These are phyloP conservation scores for Prinsepia uniflora DNA, from an alignment of 306 rosid genomes.

Conservation along the genomic window DNA sequence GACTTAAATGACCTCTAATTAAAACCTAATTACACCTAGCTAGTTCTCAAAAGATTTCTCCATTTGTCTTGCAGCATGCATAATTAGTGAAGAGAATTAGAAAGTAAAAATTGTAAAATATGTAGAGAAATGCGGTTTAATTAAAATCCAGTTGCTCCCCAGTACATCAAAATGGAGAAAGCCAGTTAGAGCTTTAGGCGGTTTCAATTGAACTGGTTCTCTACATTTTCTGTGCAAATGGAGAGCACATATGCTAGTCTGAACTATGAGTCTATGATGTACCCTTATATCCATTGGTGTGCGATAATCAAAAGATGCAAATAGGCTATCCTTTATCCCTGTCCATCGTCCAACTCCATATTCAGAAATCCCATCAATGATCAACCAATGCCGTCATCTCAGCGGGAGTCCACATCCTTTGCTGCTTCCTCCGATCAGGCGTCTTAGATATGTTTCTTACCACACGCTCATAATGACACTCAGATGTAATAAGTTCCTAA, in stretches of 20 bases:
- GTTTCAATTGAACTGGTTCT: background rate
- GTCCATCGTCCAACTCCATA: conserved; percentile 98
- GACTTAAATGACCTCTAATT: too few relatives aligned
- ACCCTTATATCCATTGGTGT: conserved; percentile 98
- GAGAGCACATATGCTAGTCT: background rate
- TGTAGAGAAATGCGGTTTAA: too few relatives aligned
- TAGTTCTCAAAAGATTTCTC: conserved; percentile 76
- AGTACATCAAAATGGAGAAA: conserved; percentile 5
- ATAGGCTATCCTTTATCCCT: conserved; percentile 61
- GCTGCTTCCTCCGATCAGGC: conserved; percentile 83
- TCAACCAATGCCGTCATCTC: conserved; percentile 75
- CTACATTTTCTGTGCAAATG: conserved; percentile 7
- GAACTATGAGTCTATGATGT: conserved; percentile 28
- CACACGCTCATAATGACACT: conserved; percentile 47
- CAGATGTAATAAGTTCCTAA: conserved; percentile 27
- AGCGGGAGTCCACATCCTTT: conserved; percentile 79
- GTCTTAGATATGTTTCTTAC: conserved; percentile 41
- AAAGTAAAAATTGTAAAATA: conserved; percentile 14
- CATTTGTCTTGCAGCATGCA: conserved; percentile 80
- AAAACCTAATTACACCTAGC: too few relatives aligned
- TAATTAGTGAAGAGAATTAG: conserved; percentile 19
- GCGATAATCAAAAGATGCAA: conserved; percentile 66
- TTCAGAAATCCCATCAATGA: conserved; percentile 91
- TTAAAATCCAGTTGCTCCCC: background rate
- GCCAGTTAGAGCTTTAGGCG: background rate